phyloP scores from a whole-genome alignment of 2,329 filamentous ascomycete species.

The Thelonectria blattea region DNA sequence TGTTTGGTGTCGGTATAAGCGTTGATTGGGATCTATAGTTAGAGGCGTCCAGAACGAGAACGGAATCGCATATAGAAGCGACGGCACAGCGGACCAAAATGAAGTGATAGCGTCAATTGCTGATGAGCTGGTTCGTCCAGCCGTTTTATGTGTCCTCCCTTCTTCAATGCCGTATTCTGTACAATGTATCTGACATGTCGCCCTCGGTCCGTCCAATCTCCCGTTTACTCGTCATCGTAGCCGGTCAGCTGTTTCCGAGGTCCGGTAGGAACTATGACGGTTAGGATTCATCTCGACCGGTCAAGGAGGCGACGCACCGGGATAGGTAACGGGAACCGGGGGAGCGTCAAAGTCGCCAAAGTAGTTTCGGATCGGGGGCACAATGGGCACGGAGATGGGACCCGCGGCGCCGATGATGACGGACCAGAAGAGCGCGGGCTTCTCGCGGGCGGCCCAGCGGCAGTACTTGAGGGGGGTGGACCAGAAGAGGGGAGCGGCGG shows the following conservation, averaged over 20 bases:
- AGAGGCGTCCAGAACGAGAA: conserved; percentile 27
- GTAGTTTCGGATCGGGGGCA: conserved; percentile 74
- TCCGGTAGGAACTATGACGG: conserved; percentile 57
- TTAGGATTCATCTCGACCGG: conserved; percentile 10
- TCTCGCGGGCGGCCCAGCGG: conserved; percentile 86
- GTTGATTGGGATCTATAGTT: conserved; percentile 25
- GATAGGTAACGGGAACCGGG: conserved; percentile 87
- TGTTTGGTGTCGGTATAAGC: conserved; percentile 24
- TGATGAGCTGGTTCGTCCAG: conserved; percentile 29
- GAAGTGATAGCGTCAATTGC: conserved; percentile 39
- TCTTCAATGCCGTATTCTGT: conserved; percentile 37
- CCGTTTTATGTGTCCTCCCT: conserved; percentile 28
- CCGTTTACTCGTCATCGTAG: conserved; percentile 61
- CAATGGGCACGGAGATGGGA: conserved; percentile 71
- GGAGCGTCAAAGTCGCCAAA: conserved; percentile 77
- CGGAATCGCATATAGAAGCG: not conserved
- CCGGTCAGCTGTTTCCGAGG: conserved; percentile 65
- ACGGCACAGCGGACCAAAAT: conserved; percentile 8
- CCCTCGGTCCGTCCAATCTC: conserved; percentile 18
- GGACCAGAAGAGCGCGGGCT: conserved; percentile 91
- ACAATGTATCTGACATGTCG: conserved; percentile 29
- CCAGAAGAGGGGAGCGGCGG: conserved; percentile 78
- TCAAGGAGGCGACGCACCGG: conserved; percentile 66
- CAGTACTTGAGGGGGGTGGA: conserved; percentile 81
- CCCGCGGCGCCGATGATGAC: conserved; percentile 75